Conservation (phyloP, 345 rosid genomes). For the Aurinia saxatilis region DNA sequence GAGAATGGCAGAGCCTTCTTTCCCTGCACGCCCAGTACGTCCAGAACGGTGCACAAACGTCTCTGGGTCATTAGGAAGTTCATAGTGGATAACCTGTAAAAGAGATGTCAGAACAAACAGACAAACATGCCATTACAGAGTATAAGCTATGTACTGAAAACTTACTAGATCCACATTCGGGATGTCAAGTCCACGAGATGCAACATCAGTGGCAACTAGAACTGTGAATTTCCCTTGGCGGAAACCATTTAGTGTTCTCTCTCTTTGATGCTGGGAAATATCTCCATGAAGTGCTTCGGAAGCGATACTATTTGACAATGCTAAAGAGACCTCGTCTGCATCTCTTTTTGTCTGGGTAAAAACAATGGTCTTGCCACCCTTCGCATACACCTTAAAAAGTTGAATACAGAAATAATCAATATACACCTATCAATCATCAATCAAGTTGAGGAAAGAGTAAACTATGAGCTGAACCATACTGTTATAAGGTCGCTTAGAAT, state of each 20-base stretch:
- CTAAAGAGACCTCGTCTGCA: constrained; percentile 89
- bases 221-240: constrained; percentile 97
- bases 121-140: background rate
- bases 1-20: constrained; percentile 87
- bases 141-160: background rate
- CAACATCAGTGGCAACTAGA: constrained; percentile 97
- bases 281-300: constrained; percentile 98
- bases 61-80: constrained; percentile 96
- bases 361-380: constrained; percentile 97
- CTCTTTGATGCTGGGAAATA: constrained; percentile 98
- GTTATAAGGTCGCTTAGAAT: constrained; percentile 88
- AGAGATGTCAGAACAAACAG: constrained; percentile 18
- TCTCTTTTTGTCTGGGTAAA: constrained; percentile 93
- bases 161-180: constrained; percentile 93
- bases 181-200: constrained; percentile 96
- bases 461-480: constrained; percentile 33
- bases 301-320: constrained; percentile 74
- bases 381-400: constrained; percentile 68
- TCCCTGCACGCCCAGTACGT: constrained; percentile 98
- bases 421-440: background rate
- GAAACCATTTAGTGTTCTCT: constrained; percentile 88
- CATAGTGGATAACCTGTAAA: constrained; percentile 83
- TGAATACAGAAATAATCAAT: background rate
- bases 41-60: constrained; percentile 99
- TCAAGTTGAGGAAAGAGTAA: background rate